Evolutionary conservation across 2,329 filamentous ascomycete species (phyloP).

Genomic region (Hypoxylon sp.): DNA sequence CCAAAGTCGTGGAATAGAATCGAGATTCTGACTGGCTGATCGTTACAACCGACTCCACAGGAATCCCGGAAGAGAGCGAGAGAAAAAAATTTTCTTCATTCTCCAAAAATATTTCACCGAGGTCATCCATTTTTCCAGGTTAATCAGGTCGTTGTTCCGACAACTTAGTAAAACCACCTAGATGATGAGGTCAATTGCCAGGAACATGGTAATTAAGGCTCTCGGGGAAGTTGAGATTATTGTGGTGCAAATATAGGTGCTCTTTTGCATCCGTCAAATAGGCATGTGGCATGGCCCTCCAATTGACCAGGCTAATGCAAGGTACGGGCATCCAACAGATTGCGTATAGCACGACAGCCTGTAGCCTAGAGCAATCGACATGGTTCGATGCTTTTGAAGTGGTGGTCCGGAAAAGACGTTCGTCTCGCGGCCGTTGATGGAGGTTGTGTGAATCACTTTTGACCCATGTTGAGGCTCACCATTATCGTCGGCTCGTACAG

Average conservation of each 20-base stretch:
- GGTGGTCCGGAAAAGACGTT: constrained; percentile 19
- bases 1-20: constrained; percentile 28
- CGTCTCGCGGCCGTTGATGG: neutral
- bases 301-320: constrained; percentile 43
- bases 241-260: constrained; percentile 17
- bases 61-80: constrained; percentile 27
- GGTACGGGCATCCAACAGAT: constrained; percentile 38
- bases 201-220: constrained; percentile 10
- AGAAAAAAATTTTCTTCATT: constrained; percentile 32
- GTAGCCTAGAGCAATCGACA: constrained; percentile 29
- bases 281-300: constrained; percentile 31
- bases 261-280: constrained; percentile 31
- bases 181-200: constrained; percentile 1
- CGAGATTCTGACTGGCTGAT: constrained; percentile 30
- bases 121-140: constrained; percentile 9
- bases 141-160: constrained; percentile 21
- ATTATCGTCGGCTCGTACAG: neutral
- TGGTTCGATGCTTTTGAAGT: constrained; percentile 14
- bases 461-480: neutral
- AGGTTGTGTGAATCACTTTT: neutral
- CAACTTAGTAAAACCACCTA: constrained; percentile 1
- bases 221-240: constrained; percentile 2
- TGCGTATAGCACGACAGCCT: constrained; percentile 13
- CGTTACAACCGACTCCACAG: constrained; percentile 20
- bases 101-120: constrained; percentile 23